phyloP scores from a whole-genome alignment of 129 eudicot species.

The Apium graveolens region DNA sequence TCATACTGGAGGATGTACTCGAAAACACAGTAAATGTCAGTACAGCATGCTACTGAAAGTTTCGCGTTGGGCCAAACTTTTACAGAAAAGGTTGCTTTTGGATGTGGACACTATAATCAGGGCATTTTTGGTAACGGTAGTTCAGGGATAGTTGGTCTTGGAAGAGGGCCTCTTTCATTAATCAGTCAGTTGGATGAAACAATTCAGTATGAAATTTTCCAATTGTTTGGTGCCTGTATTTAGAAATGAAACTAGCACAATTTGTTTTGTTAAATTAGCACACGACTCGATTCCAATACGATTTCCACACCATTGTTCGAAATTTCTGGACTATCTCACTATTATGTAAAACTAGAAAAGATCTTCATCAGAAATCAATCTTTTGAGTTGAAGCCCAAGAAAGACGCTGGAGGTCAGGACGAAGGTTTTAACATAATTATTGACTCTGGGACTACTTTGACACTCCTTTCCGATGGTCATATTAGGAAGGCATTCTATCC shows the following conservation, averaged over 20 bases:
- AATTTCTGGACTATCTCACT: neutral
- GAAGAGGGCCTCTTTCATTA: slow-evolving; percentile 50
- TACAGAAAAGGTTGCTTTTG: slow-evolving; percentile 36
- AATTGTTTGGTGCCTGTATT: slow-evolving; percentile 41
- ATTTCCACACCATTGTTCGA: slow-evolving; percentile 46
- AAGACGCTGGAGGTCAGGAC: neutral
- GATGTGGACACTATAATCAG: slow-evolving; percentile 49
- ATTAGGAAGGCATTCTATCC: neutral
- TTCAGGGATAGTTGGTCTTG: slow-evolving; percentile 63
- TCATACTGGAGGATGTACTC: neutral
- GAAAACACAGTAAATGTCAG: slow-evolving; percentile 18
- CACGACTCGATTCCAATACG: slow-evolving; percentile 27
- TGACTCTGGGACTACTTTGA: neutral
- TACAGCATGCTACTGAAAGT: slow-evolving; percentile 35
- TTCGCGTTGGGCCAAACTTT: slow-evolving; percentile 23
- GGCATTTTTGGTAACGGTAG: slow-evolving; percentile 24
- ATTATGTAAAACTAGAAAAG: neutral
- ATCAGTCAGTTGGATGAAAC: slow-evolving; percentile 22
- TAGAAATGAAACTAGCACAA: slow-evolving; percentile 28
- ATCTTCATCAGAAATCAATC: neutral
- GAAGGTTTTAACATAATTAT: neutral
- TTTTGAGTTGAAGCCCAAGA: neutral
- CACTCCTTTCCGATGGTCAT: neutral
- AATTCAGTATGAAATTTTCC: too few species aligned
- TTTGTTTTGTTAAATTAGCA: slow-evolving; percentile 42